Conservation (phyloP, 768 basidiomycete genomes). For the Russula griseocarnosa region DNA sequence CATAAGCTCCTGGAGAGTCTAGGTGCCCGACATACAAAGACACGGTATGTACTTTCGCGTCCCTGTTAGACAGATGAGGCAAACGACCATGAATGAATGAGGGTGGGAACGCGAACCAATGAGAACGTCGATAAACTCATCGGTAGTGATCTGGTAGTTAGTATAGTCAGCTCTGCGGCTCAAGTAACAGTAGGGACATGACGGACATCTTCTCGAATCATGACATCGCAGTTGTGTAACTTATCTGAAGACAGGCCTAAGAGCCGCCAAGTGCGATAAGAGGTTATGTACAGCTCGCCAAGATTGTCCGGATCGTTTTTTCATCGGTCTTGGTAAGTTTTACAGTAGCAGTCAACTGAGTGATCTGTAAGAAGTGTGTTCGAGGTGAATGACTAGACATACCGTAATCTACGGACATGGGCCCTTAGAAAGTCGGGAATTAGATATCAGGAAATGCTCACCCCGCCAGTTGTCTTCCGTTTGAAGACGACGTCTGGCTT, state of each 20-base stretch:
- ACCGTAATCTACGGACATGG: constrained; percentile 61
- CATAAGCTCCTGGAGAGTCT: constrained; percentile 2
- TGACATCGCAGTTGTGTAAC: constrained; percentile 91
- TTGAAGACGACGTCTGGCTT: constrained; percentile 96
- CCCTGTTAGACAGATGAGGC: constrained; percentile 41
- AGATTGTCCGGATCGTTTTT: constrained; percentile 86
- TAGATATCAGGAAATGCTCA: constrained; percentile 39
- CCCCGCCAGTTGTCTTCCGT: constrained; percentile 87
- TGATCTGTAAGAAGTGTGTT: constrained; percentile 15
- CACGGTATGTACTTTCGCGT: constrained; percentile 95
- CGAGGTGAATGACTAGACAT: constrained; percentile 25
- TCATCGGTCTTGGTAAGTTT: constrained; percentile 94
- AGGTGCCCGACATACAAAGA: constrained; percentile 54
- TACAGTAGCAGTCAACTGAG: constrained; percentile 80
- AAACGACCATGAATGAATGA: constrained; percentile 2
- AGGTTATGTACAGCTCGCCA: constrained; percentile 68
- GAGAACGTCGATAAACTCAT: constrained; percentile 98
- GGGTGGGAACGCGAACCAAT: constrained; percentile 52
- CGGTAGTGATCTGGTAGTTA: constrained; percentile 71
- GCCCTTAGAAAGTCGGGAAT: constrained; percentile 15
- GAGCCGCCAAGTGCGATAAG: not conserved
- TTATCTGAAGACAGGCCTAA: constrained; percentile 52
- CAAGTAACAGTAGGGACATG: constrained; percentile 29
- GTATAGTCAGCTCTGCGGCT: constrained; percentile 14
- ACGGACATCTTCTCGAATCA: constrained; percentile 93